Percentiles rank a stretch among this genome's conserved stretches.
Conservation (phyloP, 345 rosid species). For the Conringia planisiliqua region DNA sequence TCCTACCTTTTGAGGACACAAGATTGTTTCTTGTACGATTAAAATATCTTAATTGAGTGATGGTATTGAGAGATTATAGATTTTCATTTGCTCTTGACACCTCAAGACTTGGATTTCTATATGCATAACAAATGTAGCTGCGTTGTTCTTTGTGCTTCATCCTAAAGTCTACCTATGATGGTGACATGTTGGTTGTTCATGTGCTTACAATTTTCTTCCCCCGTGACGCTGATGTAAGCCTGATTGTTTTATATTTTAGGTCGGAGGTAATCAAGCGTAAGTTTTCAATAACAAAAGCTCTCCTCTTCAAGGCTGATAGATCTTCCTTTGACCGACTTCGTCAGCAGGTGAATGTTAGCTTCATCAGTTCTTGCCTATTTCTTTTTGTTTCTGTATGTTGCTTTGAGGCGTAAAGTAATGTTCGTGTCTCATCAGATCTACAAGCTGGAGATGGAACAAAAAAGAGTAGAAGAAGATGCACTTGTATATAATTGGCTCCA, state of each 20-base stretch:
- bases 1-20: neutral
- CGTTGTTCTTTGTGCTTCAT: neutral
- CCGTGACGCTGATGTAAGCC: neutral
- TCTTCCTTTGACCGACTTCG: constrained; percentile 77
- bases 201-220: neutral
- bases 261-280: constrained; percentile 76
- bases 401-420: constrained; percentile 13
- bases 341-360: constrained; percentile 60
- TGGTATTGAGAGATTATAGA: neutral
- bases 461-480: constrained; percentile 82
- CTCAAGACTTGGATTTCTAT: neutral
- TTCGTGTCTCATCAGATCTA: constrained; percentile 46
- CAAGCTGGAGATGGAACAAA: constrained; percentile 82
- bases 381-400: neutral
- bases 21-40: neutral
- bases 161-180: neutral
- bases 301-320: constrained; percentile 78
- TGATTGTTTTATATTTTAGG: constrained; percentile 36
- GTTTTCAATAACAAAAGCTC: constrained; percentile 73
- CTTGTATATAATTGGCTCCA: constrained; percentile 94
- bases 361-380: constrained; percentile 16
- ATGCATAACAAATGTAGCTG: neutral
- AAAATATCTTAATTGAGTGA: neutral
- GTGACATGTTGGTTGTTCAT: neutral
- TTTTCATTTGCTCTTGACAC: neutral